Evolutionary conservation across 2,329 filamentous ascomycete species (phyloP).

Genomic region (Lanzia echinophila): DNA sequence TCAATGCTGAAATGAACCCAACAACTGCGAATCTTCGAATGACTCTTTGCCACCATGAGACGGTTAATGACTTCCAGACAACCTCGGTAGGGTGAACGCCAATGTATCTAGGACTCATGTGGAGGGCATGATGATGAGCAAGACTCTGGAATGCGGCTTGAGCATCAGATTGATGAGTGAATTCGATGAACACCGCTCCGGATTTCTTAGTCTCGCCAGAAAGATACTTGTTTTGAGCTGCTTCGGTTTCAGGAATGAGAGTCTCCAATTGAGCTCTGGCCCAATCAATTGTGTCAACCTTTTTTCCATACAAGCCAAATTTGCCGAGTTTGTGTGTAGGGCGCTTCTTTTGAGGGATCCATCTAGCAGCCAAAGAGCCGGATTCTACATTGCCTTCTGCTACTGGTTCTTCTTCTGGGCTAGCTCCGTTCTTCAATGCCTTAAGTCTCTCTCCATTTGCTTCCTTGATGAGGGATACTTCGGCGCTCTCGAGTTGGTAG

Average conservation of each 20-base stretch:
- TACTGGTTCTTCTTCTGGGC: constrained; percentile 32
- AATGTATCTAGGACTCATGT: constrained; percentile 74
- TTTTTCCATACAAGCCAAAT: constrained; percentile 69
- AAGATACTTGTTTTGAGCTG: constrained; percentile 59
- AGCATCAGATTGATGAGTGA: constrained; percentile 71
- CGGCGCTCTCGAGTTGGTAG: constrained; percentile 76
- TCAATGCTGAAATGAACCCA: constrained; percentile 61
- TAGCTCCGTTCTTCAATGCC: constrained; percentile 32
- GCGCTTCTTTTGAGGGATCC: constrained; percentile 64
- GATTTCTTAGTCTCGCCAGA: constrained; percentile 50
- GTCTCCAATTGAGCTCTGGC: constrained; percentile 70
- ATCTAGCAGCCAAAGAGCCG: constrained; percentile 63
- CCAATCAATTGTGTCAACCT: constrained; percentile 93
- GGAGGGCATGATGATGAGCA: constrained; percentile 73
- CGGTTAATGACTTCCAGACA: constrained; percentile 77
- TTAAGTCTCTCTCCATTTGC: constrained; percentile 65
- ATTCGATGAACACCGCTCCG: constrained; percentile 72
- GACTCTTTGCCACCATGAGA: constrained; percentile 73
- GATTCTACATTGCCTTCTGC: constrained; percentile 52
- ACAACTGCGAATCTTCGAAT: constrained; percentile 62
- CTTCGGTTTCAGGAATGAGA: constrained; percentile 59
- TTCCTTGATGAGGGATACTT: constrained; percentile 74
- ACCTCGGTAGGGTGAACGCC: constrained; percentile 75
- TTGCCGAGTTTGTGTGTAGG: constrained; percentile 67
- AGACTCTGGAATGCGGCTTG: constrained; percentile 80